phyloP scores from a whole-genome alignment of 176 grass and related monocot genomes.

The Ananas comosus region DNA sequence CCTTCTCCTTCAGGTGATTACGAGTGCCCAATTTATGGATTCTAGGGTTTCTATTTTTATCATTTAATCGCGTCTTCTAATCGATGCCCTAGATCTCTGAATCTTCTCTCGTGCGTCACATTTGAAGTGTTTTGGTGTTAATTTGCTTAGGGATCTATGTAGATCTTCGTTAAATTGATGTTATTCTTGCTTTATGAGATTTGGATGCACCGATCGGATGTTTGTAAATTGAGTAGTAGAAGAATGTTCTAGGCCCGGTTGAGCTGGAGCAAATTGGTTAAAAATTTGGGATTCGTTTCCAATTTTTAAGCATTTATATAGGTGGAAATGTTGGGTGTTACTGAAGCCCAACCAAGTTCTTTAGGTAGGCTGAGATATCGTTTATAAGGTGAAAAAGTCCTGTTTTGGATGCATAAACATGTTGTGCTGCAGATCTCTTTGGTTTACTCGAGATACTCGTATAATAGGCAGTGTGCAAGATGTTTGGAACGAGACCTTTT shows the following conservation, averaged over 20 bases:
- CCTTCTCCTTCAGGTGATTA: background rate
- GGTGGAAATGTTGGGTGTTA: no score
- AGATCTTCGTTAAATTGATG: background rate
- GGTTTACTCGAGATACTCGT: no score
- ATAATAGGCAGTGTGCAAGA: no score
- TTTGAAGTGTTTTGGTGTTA: background rate
- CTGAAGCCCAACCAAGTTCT: no score
- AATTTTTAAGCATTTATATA: no score
- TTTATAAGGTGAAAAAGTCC: no score
- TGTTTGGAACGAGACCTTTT: no score
- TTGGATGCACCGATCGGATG: background rate
- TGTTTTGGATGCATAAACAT: no score
- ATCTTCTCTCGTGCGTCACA: background rate
- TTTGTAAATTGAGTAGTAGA: background rate
- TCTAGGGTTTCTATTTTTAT: background rate
- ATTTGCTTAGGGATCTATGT: background rate
- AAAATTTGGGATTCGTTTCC: background rate
- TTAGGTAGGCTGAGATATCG: no score
- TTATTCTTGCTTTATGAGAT: background rate
- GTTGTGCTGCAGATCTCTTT: no score
- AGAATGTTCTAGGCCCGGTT: background rate
- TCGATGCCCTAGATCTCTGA: background rate
- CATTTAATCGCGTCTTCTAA: background rate
- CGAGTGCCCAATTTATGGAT: background rate
- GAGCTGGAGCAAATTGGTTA: background rate